Conservation (phyloP, 305 asterid species). For the Fraxinus floribunda region DNA sequence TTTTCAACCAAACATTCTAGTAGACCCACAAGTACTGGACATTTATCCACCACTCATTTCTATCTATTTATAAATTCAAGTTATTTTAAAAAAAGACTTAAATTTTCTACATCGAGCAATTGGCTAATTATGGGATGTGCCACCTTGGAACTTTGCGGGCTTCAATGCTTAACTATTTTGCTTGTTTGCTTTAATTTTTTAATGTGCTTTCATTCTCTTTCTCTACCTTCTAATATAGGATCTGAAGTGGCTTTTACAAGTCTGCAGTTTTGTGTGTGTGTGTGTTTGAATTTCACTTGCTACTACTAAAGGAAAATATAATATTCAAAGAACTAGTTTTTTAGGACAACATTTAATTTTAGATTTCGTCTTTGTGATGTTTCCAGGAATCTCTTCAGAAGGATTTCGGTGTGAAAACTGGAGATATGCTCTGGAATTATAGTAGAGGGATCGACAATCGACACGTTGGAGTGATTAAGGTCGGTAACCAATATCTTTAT, state of each 20-base stretch:
- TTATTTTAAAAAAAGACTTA: background rate
- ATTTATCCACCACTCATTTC: background rate
- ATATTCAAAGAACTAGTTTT: background rate
- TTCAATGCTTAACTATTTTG: background rate
- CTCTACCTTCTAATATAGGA: background rate
- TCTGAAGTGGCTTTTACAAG: background rate
- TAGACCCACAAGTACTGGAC: background rate
- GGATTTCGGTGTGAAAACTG: constrained; percentile 86
- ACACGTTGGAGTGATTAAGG: constrained; percentile 71
- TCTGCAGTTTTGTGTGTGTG: background rate
- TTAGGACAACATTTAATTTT: constrained; percentile 3
- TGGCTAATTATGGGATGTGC: background rate
- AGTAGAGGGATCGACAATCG: constrained; percentile 87
- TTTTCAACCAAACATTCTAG: background rate
- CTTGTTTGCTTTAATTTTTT: background rate
- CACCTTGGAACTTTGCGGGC: background rate
- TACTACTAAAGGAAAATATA: constrained; percentile 1
- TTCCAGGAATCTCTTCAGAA: constrained; percentile 88
- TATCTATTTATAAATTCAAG: background rate
- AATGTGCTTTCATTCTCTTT: background rate
- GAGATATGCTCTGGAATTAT: constrained; percentile 92
- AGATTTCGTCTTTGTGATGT: constrained; percentile 23
- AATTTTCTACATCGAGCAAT: background rate
- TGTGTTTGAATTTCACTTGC: constrained; percentile 16
- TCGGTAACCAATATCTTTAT: constrained; percentile 22